Percentiles rank a stretch among this genome's conserved stretches.
phyloP scores from a whole-genome alignment of 768 basidiomycete genomes.

The Filobasidium wieringae region DNA sequence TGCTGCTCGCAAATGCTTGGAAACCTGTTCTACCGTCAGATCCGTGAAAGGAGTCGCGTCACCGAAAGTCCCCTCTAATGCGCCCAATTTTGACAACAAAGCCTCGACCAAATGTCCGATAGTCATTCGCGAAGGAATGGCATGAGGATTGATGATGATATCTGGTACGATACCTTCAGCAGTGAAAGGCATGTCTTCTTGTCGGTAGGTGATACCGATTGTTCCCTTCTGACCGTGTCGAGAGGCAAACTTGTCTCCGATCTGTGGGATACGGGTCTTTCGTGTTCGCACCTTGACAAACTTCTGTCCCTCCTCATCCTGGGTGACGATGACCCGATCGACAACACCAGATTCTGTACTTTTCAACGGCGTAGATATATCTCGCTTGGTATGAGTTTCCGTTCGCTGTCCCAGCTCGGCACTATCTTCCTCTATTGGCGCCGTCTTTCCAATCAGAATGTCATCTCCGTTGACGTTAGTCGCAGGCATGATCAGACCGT shows the following conservation, averaged over 20 bases:
- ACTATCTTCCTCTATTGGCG: slow-evolving; percentile 88
- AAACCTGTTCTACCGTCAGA: slow-evolving; percentile 94
- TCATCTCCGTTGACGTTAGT: slow-evolving; percentile 92
- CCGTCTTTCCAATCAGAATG: slow-evolving; percentile 98
- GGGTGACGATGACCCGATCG: slow-evolving; percentile 92
- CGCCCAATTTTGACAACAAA: slow-evolving; percentile 88
- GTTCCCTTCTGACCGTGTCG: slow-evolving; percentile 99
- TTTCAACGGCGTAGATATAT: slow-evolving; percentile 94
- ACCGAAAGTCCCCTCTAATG: slow-evolving; percentile 89
- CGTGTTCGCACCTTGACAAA: slow-evolving; percentile 97
- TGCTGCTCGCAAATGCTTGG: slow-evolving; percentile 69
- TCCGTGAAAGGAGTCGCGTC: slow-evolving; percentile 99
- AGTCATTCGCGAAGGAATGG: slow-evolving; percentile 99
- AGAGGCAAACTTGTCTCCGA: slow-evolving; percentile 98
- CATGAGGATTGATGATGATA: slow-evolving; percentile 96
- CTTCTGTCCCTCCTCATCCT: slow-evolving; percentile 88
- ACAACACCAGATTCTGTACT: slow-evolving; percentile 96
- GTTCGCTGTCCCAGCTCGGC: slow-evolving; percentile 95
- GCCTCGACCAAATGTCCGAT: slow-evolving; percentile 99
- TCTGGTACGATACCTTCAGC: slow-evolving; percentile 94
- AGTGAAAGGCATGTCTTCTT: slow-evolving; percentile 99
- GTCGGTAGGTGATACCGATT: slow-evolving; percentile 97
- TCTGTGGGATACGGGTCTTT: slow-evolving; percentile 91
- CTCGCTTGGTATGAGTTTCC: slow-evolving; percentile 81
- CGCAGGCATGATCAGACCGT: slow-evolving; percentile 90